phyloP scores from a whole-genome alignment of 2,329 filamentous ascomycete genomes.

The Fusarium equiseti region DNA sequence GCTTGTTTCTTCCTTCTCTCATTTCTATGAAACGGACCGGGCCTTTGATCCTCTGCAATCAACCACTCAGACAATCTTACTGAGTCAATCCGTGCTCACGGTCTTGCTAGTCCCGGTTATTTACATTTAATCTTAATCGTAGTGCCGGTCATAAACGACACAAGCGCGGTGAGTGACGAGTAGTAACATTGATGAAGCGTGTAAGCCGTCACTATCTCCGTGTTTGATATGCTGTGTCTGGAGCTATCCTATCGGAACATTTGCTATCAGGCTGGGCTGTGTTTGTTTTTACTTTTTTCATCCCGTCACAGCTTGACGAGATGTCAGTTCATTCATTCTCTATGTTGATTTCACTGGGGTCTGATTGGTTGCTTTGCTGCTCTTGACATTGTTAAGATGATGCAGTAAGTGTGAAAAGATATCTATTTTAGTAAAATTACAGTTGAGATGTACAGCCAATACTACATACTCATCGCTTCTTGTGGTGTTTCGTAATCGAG shows the following conservation, averaged over 20 bases:
- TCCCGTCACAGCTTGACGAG: neutral
- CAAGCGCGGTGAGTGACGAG: neutral
- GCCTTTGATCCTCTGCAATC: constrained; percentile 23
- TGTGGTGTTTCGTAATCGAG: neutral
- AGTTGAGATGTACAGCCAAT: neutral
- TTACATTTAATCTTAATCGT: neutral
- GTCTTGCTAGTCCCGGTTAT: neutral
- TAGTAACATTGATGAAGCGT: neutral
- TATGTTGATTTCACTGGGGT: neutral
- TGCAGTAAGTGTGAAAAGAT: neutral
- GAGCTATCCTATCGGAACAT: neutral
- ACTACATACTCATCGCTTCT: neutral
- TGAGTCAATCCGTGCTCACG: neutral
- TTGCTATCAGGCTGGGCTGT: neutral
- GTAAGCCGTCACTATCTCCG: neutral
- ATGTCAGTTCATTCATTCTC: neutral
- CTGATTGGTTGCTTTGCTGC: neutral
- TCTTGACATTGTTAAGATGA: neutral
- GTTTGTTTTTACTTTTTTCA: neutral
- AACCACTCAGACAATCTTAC: neutral
- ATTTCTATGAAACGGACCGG: constrained; percentile 31
- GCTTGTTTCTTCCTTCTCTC: constrained; percentile 35
- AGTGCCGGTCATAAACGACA: neutral
- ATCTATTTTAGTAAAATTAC: neutral
- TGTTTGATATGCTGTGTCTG: neutral